Base-by-base conservation (phyloP, 495 filamentous ascomycete species). In the Aspergillus homomorphus region DNA sequence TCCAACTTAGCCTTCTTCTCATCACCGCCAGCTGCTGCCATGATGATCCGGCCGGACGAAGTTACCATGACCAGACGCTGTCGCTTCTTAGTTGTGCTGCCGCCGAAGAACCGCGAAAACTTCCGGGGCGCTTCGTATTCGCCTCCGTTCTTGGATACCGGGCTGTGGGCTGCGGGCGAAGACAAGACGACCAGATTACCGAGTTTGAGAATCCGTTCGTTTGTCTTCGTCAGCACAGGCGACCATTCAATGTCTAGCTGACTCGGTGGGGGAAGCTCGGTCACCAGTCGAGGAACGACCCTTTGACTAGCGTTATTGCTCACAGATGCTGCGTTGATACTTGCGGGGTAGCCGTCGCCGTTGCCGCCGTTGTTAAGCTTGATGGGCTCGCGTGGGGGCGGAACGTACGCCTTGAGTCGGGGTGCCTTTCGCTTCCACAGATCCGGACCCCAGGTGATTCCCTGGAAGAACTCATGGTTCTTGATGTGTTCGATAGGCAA, bases 161-260 rank as follows among this genome's bases (percentile, higher is more conserved):
- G 88, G 53, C 84, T 87, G 61, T 83, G 85, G 28, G 78, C 86
- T 67, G 75, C 77, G 38, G 91, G 89, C 3, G 89, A 82, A 3
- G 90, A 88, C 60, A 87, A 76, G 10, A 98, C 91, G 65, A 90
- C 81, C 53, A 96, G 73, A 64, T 98, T 96, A 3, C 95, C 95
- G 22, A 99, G 79, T 68, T 96, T 96, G 58, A 99, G 69, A 55
- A 99, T 99, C 50, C 95, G 82, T 75, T 99, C 95, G 66, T 97
- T 96, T 56, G 82, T 84, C 56, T 84, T 87, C 28, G 89, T 96
- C 54, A 99, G 74, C 3, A 99, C 95, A 9, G 95, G 95, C 1
- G 93, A 97, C 95, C 95, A 99, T 73, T 98, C 95, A 57, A 99
- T 96, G 71, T 99, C 95, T 16, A 99, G 79, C 69, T 99, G 95